Conservation (phyloP, 148 eudicot genomes). For the Drosera capensis region DNA sequence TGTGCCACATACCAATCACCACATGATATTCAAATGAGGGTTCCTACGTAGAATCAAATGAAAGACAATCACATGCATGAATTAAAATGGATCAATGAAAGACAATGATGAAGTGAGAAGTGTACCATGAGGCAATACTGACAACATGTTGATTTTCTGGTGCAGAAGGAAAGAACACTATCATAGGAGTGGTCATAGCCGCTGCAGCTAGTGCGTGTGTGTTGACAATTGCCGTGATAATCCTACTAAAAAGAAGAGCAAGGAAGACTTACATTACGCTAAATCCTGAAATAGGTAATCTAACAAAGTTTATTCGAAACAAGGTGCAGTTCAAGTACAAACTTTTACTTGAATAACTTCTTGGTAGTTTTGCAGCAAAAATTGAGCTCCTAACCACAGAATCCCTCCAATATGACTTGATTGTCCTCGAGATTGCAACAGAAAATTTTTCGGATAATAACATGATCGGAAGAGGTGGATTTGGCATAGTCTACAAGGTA, state of each 20-base stretch:
- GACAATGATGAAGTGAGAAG: too few relatives aligned
- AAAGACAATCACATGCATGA: too few relatives aligned
- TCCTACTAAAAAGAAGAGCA: neutral
- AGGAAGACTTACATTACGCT: neutral
- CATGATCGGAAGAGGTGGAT: constrained; percentile 27
- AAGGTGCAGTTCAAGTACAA: too few relatives aligned
- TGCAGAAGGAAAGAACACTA: too few relatives aligned
- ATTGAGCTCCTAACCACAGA: constrained; percentile 12
- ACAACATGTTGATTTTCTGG: too few relatives aligned
- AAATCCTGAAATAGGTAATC: constrained; percentile 1
- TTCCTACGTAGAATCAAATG: too few relatives aligned
- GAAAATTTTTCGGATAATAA: constrained; percentile 16
- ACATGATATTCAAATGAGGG: too few relatives aligned
- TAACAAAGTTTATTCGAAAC: neutral
- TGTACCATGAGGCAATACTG: too few relatives aligned
- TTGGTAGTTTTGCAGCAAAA: constrained; percentile 1
- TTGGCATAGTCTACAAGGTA: constrained; percentile 43
- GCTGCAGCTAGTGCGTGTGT: neutral
- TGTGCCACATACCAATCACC: too few relatives aligned
- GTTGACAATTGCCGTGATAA: neutral
- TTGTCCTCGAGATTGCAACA: constrained; percentile 17
- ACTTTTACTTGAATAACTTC: neutral
- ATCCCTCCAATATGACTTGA: constrained; percentile 25
- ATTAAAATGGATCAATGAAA: too few relatives aligned
- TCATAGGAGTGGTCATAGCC: too few relatives aligned